These are phyloP conservation scores for Salix koriyanagi DNA, from an alignment of 345 rosid species.

Conservation along the genomic window DNA sequence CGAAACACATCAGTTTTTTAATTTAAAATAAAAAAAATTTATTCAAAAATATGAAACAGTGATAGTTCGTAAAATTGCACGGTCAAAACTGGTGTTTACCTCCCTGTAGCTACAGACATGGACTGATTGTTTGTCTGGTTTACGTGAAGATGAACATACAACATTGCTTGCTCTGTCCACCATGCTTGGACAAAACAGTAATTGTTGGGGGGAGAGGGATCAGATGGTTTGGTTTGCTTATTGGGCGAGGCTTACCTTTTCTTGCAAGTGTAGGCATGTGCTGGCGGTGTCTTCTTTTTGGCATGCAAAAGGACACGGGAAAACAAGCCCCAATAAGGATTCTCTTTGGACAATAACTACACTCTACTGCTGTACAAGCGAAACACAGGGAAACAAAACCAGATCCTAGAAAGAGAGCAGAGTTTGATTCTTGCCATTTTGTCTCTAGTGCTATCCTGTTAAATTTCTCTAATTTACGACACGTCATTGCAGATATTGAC, in stretches of 20 bases:
- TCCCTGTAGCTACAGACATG: not conserved
- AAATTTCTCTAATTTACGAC: no score
- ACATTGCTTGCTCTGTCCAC: not conserved
- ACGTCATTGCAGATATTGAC: not conserved
- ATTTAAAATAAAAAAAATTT: no score
- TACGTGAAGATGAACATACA: not conserved
- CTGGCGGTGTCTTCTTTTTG: not conserved
- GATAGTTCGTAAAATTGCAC: not conserved
- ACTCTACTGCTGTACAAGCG: not conserved
- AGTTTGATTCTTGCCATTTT: not conserved
- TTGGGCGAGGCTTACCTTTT: slow-evolving; percentile 17
- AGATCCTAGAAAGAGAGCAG: not conserved
- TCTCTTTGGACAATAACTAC: not conserved
- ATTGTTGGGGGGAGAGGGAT: not conserved
- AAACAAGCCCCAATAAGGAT: not conserved
- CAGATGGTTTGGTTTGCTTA: slow-evolving; percentile 7
- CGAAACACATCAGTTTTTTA: fast-evolving
- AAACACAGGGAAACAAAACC: not conserved
- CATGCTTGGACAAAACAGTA: not conserved
- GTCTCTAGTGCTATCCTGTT: not conserved
- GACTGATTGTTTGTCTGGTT: not conserved
- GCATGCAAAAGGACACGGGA: no score
- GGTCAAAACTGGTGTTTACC: not conserved
- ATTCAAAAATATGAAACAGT: no score
- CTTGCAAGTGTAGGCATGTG: slow-evolving; percentile 8